Conservation (phyloP, 768 basidiomycete species). For the Lentinus brumalis region DNA sequence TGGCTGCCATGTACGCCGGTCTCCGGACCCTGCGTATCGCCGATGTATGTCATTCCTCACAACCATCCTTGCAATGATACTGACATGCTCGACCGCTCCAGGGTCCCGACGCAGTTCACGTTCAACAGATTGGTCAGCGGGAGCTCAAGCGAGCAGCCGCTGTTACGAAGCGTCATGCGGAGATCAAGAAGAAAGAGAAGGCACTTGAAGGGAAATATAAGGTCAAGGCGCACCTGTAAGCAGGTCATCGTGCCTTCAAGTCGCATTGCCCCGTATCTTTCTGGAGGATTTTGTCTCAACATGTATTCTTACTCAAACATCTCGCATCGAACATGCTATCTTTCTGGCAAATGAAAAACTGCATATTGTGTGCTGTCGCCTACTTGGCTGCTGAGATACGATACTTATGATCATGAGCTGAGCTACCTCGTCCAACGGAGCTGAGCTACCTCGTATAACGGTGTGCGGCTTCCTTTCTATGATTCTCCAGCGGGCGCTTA, state of each 20-base stretch:
- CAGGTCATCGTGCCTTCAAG: not conserved
- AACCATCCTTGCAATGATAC: not conserved
- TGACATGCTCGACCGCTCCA: constrained; percentile 29
- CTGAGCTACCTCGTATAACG: no score
- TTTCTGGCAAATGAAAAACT: not conserved
- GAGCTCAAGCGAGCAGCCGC: constrained; percentile 79
- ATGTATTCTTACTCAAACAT: not conserved
- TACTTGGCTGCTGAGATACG: not conserved
- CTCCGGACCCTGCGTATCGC: constrained; percentile 87
- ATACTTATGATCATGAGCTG: not conserved
- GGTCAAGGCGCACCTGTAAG: constrained; percentile 57
- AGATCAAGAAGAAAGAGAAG: constrained; percentile 62
- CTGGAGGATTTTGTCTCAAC: not conserved
- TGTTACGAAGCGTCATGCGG: constrained; percentile 55
- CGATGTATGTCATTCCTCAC: constrained; percentile 54
- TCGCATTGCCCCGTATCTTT: not conserved
- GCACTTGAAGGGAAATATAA: constrained; percentile 59
- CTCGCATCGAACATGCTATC: no score
- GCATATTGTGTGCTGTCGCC: not conserved
- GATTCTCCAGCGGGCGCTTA: not conserved
- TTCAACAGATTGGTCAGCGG: constrained; percentile 90
- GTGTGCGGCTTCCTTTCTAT: not conserved
- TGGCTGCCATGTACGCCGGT: constrained; percentile 77
- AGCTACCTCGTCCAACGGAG: no score
- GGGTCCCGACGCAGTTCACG: constrained; percentile 90